These are phyloP conservation scores for Metarhizium brunneum DNA, from an alignment of 2,329 filamentous ascomycete species.

Conservation along the genomic window DNA sequence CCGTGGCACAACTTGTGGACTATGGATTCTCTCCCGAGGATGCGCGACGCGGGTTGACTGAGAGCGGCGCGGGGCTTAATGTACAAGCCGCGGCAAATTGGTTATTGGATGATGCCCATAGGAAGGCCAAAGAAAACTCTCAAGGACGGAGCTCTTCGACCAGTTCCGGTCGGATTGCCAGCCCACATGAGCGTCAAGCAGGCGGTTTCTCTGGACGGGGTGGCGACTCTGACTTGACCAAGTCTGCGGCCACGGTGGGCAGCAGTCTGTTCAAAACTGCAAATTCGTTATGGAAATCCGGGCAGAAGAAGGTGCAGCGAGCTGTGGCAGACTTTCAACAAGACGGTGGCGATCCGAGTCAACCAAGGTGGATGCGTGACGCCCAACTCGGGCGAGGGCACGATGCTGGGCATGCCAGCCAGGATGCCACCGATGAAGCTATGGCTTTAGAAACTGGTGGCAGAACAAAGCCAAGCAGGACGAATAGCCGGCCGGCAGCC, in stretches of 20 bases:
- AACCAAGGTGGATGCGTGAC: conserved; percentile 95
- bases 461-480: conserved; percentile 36
- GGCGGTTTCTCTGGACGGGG: conserved; percentile 35
- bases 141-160: conserved; percentile 36
- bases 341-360: conserved; percentile 56
- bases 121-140: conserved; percentile 66
- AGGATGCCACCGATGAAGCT: conserved; percentile 59
- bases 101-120: conserved; percentile 85
- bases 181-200: conserved; percentile 22
- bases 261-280: conserved; percentile 85
- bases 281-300: conserved; percentile 89
- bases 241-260: conserved; percentile 74
- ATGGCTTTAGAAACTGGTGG: conserved; percentile 65
- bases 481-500: conserved; percentile 17
- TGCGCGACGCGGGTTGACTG: conserved; percentile 67
- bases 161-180: neutral
- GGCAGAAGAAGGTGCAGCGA: conserved; percentile 87
- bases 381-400: conserved; percentile 38
- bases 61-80: conserved; percentile 70
- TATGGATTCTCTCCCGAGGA: conserved; percentile 89
- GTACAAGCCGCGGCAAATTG: conserved; percentile 82
- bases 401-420: conserved; percentile 17
- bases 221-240: conserved; percentile 63
- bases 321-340: conserved; percentile 79
- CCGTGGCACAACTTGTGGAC: conserved; percentile 81